Base-by-base conservation (phyloP, 169 alveolate genomes). In the Eimeria tenella region DNA sequence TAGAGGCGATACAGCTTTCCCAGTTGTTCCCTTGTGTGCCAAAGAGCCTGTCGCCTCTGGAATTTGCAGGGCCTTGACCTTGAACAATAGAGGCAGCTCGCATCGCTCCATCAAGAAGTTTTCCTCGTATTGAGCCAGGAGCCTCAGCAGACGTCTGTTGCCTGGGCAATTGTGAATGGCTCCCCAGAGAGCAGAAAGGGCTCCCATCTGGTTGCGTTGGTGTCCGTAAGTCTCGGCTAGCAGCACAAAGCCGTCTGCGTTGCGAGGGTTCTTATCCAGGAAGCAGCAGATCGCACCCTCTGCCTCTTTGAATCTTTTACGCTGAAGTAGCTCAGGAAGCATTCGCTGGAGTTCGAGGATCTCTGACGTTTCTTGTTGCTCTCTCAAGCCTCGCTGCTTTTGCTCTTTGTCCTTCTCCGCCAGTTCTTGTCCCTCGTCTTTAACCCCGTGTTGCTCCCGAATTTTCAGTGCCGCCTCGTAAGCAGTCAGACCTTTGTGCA, bases 151-250 rank as follows among this genome's bases (percentile, higher is more conserved):
- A 19, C 73, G 77, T 49, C 90, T 65, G 49, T 83, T 83, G 23
- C 77, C 77, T 4, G 90, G 90, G 77, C 77, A 58, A 75, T 58
- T 83, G 77, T 83, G 65, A 8, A 83, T 83, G 70, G 90, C 90
- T 4, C 90, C 90, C 90, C 90, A 83, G 31, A 83, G 17, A 11
- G 77, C 73, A 4, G 73, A 4, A 7, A 56, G 75, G 58, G 75
- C 90, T 17, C 62, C 90, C 90, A 60, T 60, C 5, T n/a, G 90
- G 19, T 83, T 83, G 9, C 49, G 58, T 56, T 60, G 90, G 56
- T 60, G 77, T 55, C 77, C 31, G 62, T 42, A 58, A n/a, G 75
- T 25, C 75, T 83, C 75, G 4, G 90, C 90, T 3, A 83, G 60
- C 60, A 83, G 60, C 77, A 83, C 77, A 75, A 83, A 83, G 4